Evolutionary conservation across 228 moss, liverwort and hornwort genomes (phyloP), one percentile per base, ranked within the genome.

Genomic region (Sphagnum magellanicum): DNA sequence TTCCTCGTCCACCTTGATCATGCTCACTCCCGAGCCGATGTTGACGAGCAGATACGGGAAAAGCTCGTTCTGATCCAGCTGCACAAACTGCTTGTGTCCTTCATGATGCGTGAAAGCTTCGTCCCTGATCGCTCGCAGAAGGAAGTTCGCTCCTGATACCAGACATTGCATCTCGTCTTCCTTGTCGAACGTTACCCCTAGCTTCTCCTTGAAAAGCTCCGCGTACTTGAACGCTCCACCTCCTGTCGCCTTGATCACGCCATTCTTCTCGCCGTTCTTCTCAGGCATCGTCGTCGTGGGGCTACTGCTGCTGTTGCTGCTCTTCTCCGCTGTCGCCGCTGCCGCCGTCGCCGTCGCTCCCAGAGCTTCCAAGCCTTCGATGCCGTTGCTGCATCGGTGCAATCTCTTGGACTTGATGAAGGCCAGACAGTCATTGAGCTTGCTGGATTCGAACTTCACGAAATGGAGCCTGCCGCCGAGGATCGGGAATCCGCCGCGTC

Each of bases 151-250:
- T 66, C 98, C 98, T 8, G 90, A 73, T 6, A 94, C 98, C 64
- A 98, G 78, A 80, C 94, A 92, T 48, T 90, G 92, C 92, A 98
- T 98, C 83, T 98, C 94, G 61, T 98, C 98, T 73, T 98, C 98
- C 72, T 98, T 98, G 71, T 94, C 98, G 53, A 98, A 89, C n/a
- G 92, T 98, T 10, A 92, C 94, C 49, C 89, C 90, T n/a, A 98
- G 80, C 68, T 84, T 87, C 73, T 98, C 98, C 80, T 94, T 94
- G 67, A 98, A 98, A 51, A 76, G 50, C 7, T 98, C 98, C 3
- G 92, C 90, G 68, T 79, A 94, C 74, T 90, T 98, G 60, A 89
- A 98, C 63, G 98, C 98, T 74, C 98, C 98, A 51, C 98, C 98
- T 74, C 98, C 98, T 60, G 98, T 98, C 64, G 98, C 98, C 88